A percentile compares a stretch with the other conserved stretches of the same genome.
Conservation (phyloP, 2,329 filamentous ascomycete species). For the Colletotrichum aenigma region DNA sequence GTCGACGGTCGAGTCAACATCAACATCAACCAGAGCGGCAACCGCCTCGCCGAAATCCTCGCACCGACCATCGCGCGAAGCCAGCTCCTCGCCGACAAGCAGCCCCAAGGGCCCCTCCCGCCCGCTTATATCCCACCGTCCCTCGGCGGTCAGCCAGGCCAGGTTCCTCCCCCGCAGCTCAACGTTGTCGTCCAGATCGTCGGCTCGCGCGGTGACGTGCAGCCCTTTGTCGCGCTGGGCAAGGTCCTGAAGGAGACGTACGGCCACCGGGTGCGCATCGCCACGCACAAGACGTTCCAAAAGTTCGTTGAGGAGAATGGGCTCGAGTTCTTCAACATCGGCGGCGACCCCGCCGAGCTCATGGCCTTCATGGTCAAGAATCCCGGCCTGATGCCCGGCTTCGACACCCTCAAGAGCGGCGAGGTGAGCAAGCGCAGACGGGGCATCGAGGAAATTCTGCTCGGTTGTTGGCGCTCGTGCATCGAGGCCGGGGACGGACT, state of each 20-base stretch:
- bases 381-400: conserved; percentile 82
- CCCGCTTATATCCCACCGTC: conserved; percentile 76
- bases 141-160: conserved; percentile 66
- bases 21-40: conserved; percentile 74
- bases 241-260: conserved; percentile 67
- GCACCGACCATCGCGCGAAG: conserved; percentile 62
- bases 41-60: conserved; percentile 69
- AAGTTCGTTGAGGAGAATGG: conserved; percentile 71
- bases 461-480: conserved; percentile 87
- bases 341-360: conserved; percentile 75
- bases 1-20: conserved; percentile 82
- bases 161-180: conserved; percentile 60
- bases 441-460: conserved; percentile 79
- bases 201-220: conserved; percentile 76
- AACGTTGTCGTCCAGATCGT: conserved; percentile 80
- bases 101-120: conserved; percentile 51
- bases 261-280: conserved; percentile 74
- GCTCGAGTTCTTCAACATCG: conserved; percentile 77
- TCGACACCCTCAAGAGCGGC: conserved; percentile 76
- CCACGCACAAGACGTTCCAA: conserved; percentile 73
- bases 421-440: conserved; percentile 77
- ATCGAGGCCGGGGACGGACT: conserved; percentile 77
- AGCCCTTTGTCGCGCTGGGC: conserved; percentile 75
- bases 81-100: conserved; percentile 55
- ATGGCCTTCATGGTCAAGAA: conserved; percentile 95